A percentile compares a stretch with the other conserved stretches of the same genome.
phyloP scores from a whole-genome alignment of 768 basidiomycete genomes.

The Collybia sp. region DNA sequence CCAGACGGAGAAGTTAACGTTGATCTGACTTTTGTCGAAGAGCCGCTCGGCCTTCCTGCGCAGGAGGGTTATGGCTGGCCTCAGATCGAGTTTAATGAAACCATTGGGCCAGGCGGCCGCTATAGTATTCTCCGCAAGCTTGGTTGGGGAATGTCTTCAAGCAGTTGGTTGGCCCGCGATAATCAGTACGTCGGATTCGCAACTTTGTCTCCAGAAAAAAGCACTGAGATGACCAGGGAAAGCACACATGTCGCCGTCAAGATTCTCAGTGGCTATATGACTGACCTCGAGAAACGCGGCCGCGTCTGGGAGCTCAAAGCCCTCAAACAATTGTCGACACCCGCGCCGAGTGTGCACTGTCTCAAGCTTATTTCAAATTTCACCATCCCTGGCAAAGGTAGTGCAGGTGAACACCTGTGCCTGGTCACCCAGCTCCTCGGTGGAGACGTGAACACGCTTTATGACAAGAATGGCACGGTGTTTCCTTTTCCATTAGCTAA shows the following conservation, averaged over 20 bases:
- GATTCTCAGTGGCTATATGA: slow-evolving; percentile 19
- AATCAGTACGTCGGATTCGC: slow-evolving; percentile 10
- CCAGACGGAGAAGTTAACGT: slow-evolving; percentile 12
- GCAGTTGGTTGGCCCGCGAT: slow-evolving; percentile 24
- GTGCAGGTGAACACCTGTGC: slow-evolving; percentile 19
- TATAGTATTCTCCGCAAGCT: slow-evolving; percentile 22
- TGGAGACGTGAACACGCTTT: slow-evolving; percentile 17
- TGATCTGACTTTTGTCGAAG: slow-evolving; percentile 19
- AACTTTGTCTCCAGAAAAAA: not conserved
- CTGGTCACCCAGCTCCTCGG: slow-evolving; percentile 19
- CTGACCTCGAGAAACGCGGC: slow-evolving; percentile 12
- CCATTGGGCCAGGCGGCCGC: slow-evolving; percentile 18
- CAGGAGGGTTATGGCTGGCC: slow-evolving; percentile 20
- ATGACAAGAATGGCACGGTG: not conserved
- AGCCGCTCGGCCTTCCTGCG: slow-evolving; percentile 22
- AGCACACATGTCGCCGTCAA: slow-evolving; percentile 25
- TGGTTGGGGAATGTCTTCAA: slow-evolving; percentile 25
- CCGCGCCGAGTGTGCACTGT: slow-evolving; percentile 10
- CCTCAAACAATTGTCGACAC: slow-evolving; percentile 8
- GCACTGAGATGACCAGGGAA: slow-evolving; percentile 8
- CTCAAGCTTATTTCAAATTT: slow-evolving; percentile 15
- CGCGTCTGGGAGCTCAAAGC: slow-evolving; percentile 17
- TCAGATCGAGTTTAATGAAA: slow-evolving; percentile 18
- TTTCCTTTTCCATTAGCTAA: slow-evolving; percentile 21
- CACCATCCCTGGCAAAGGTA: slow-evolving; percentile 14